phyloP scores from a whole-genome alignment of 2,329 filamentous ascomycete genomes.

The Meredithiella fracta region DNA sequence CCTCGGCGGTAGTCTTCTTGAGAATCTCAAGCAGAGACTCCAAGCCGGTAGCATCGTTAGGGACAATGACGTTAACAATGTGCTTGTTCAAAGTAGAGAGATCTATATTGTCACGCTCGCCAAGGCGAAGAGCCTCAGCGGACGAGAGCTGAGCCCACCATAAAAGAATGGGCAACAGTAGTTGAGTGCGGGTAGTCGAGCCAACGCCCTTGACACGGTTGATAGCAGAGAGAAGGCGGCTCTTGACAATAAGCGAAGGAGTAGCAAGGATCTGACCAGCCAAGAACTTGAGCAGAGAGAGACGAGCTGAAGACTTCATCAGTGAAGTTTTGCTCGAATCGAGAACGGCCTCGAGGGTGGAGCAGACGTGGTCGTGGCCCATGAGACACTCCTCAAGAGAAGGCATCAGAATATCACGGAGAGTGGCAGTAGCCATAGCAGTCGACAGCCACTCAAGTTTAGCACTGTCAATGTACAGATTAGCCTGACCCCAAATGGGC shows the following conservation, averaged over 20 bases:
- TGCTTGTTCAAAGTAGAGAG: conserved; percentile 26
- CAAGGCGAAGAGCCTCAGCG: conserved; percentile 31
- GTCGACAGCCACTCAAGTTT: conserved; percentile 40
- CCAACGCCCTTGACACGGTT: conserved; percentile 58
- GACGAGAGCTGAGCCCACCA: conserved; percentile 46
- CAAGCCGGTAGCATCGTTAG: conserved; percentile 36
- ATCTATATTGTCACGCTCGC: conserved; percentile 26
- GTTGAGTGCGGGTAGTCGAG: conserved; percentile 50
- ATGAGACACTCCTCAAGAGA: conserved; percentile 73
- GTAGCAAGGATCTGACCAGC: conserved; percentile 55
- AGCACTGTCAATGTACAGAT: conserved; percentile 45
- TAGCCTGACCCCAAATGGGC: conserved; percentile 41
- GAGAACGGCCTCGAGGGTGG: conserved; percentile 34
- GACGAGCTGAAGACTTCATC: conserved; percentile 40
- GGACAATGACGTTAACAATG: conserved; percentile 35
- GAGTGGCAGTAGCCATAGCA: conserved; percentile 41
- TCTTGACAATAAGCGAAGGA: conserved; percentile 52
- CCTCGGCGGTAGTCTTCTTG: conserved; percentile 20
- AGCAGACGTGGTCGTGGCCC: conserved; percentile 54
- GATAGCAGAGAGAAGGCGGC: conserved; percentile 53
- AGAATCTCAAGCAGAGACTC: conserved; percentile 35
- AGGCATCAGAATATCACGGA: conserved; percentile 53
- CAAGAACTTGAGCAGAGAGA: conserved; percentile 53
- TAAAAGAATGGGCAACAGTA: conserved; percentile 58
- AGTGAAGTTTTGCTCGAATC: conserved; percentile 32